Evolutionary conservation across 164 flowering plant species (phyloP).

Genomic region (Aristolochia fimbriata): DNA sequence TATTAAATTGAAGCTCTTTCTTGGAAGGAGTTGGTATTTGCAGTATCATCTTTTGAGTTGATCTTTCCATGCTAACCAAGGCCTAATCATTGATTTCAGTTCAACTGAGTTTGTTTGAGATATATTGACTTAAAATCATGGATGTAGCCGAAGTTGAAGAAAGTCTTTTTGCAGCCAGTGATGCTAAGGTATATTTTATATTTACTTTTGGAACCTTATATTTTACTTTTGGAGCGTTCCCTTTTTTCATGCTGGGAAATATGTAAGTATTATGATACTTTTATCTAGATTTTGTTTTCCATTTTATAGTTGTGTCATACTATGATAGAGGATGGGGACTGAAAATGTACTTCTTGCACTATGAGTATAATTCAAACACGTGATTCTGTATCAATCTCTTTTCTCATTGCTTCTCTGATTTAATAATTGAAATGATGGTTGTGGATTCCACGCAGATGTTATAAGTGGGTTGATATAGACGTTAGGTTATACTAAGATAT

Average conservation of each 20-base stretch:
- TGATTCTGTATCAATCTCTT: too few species aligned
- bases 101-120: slow-evolving; percentile 12
- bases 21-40: not conserved
- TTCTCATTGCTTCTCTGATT: too few species aligned
- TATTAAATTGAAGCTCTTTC: not conserved
- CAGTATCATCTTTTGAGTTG: not conserved
- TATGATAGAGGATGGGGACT: not conserved
- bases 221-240: not conserved
- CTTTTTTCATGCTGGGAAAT: not conserved
- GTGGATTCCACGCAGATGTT: too few species aligned
- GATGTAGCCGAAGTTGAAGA: slow-evolving; percentile 83
- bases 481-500: too few species aligned
- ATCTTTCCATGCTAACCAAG: not conserved
- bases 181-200: slow-evolving; percentile 93
- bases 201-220: slow-evolving; percentile 1
- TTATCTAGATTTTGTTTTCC: not conserved
- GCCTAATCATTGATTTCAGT: slow-evolving; percentile 9
- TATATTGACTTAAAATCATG: slow-evolving; percentile 33
- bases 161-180: slow-evolving; percentile 58
- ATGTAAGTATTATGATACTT: too few species aligned
- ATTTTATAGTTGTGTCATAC: not conserved
- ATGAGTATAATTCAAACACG: too few species aligned
- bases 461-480: too few species aligned
- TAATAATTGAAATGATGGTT: too few species aligned
- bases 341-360: too few species aligned